Percentiles rank a stretch among this genome's conserved stretches.
phyloP scores from a whole-genome alignment of 306 rosid genomes.

The Begonia peltatifolia region DNA sequence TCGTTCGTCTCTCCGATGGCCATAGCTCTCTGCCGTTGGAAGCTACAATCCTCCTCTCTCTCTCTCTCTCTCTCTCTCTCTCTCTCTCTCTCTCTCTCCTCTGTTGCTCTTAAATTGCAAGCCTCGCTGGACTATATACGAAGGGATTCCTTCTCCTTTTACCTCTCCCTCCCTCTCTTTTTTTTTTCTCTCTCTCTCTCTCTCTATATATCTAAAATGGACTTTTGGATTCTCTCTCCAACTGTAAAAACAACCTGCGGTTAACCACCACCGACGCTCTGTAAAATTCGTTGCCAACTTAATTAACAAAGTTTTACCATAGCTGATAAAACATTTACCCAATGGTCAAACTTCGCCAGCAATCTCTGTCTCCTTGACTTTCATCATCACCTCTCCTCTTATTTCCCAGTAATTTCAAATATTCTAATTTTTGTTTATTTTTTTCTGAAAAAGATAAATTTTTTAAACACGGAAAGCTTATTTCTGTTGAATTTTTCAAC shows the following conservation, averaged over 20 bases:
- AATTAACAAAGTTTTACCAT: slow-evolving; percentile 10
- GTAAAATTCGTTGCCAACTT: slow-evolving; percentile 14
- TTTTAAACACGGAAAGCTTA: background rate
- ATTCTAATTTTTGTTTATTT: no score
- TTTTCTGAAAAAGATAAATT: no score
- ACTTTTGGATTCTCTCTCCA: background rate
- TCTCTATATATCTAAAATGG: slow-evolving; percentile 4
- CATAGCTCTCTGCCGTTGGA: slow-evolving; percentile 16
- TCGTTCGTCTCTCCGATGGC: slow-evolving; percentile 66
- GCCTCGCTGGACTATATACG: slow-evolving; percentile 49
- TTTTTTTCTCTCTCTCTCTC: no score
- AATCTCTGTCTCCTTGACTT: no score
- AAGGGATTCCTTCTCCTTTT: slow-evolving; percentile 23
- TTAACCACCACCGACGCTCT: slow-evolving; percentile 37
- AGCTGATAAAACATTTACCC: slow-evolving; percentile 4
- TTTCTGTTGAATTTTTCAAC: background rate
- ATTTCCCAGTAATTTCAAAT: no score
- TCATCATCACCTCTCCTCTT: background rate
- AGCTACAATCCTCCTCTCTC: background rate
- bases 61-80: background rate
- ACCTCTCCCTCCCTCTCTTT: background rate
- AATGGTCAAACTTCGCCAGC: no score
- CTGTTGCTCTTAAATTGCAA: slow-evolving; percentile 15
- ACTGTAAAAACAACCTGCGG: slow-evolving; percentile 15
- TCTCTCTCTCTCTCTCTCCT: slow-evolving; percentile 5